Evolutionary conservation across 2,329 filamentous ascomycete genomes (phyloP).

Genomic region (Neonectria coccinea): DNA sequence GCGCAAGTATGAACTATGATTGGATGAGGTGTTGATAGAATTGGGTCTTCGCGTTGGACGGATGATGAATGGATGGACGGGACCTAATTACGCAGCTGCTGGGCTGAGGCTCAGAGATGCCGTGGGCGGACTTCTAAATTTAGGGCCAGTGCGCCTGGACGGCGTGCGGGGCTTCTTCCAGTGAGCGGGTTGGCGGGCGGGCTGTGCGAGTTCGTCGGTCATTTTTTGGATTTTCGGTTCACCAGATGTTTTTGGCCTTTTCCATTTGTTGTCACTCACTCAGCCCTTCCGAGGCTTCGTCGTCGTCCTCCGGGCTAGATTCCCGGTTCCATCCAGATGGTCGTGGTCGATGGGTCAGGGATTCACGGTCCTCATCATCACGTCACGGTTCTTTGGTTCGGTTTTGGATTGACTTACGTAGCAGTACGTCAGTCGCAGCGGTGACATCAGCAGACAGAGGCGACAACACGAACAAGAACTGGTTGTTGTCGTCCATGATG

Average conservation of each 20-base stretch:
- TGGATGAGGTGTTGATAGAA: neutral
- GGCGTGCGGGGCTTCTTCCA: conserved; percentile 27
- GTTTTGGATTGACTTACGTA: conserved; percentile 13
- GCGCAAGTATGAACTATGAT: neutral
- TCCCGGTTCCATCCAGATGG: conserved; percentile 15
- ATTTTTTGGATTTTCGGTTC: conserved; percentile 2
- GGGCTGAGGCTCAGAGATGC: conserved; percentile 39
- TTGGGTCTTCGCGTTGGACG: too few species aligned
- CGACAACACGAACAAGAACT: neutral
- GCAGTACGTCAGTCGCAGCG: conserved; percentile 3
- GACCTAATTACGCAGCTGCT: conserved; percentile 15
- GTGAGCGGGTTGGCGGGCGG: conserved; percentile 19
- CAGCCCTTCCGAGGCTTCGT: conserved; percentile 24
- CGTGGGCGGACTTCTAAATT: conserved; percentile 40
- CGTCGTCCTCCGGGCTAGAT: conserved; percentile 9
- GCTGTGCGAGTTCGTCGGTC: conserved; percentile 32
- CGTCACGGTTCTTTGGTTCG: conserved; percentile 11
- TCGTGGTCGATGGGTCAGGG: conserved; percentile 22
- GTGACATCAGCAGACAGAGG: conserved; percentile 26
- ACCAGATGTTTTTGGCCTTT: neutral
- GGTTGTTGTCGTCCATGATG: neutral
- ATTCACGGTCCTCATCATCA: conserved; percentile 15
- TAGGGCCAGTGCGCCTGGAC: conserved; percentile 33
- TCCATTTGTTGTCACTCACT: neutral
- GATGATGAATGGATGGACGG: neutral